These are phyloP conservation scores for Wickerhamomyces sp. DNA, from an alignment of 1,139 yeast species.

Conservation along the genomic window DNA sequence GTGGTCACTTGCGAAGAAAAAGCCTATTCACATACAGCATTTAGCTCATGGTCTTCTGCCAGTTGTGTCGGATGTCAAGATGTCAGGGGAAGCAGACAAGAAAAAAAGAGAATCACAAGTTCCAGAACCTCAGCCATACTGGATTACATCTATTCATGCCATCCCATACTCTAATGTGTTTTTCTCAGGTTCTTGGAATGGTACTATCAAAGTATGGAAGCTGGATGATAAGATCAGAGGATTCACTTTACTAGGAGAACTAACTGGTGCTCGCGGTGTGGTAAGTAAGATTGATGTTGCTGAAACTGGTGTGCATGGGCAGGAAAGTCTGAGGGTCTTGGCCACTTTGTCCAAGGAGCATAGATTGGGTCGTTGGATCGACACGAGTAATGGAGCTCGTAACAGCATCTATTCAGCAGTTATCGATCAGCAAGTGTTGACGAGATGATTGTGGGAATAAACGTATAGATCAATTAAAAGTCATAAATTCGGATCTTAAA, in stretches of 20 bases:
- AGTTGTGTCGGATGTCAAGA: slow-evolving; percentile 37
- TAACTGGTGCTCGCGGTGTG: slow-evolving; percentile 63
- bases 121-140: slow-evolving; percentile 71
- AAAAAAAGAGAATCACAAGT: slow-evolving; percentile 43
- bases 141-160: slow-evolving; percentile 79
- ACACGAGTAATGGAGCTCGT: slow-evolving; percentile 37
- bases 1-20: slow-evolving; percentile 89
- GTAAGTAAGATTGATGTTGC: slow-evolving; percentile 63
- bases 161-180: slow-evolving; percentile 88
- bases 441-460: slow-evolving; percentile 3
- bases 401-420: slow-evolving; percentile 46
- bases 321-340: slow-evolving; percentile 48
- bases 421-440: slow-evolving; percentile 28
- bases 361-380: slow-evolving; percentile 79
- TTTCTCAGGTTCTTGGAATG: slow-evolving; percentile 85
- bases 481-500: too few relatives aligned
- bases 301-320: slow-evolving; percentile 47
- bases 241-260: slow-evolving; percentile 49
- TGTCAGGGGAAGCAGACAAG: slow-evolving; percentile 62
- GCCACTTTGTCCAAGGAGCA: slow-evolving; percentile 81
- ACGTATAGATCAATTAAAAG: slow-evolving; percentile 1
- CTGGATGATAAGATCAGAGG: slow-evolving; percentile 58
- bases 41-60: slow-evolving; percentile 77
- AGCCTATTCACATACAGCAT: slow-evolving; percentile 67
- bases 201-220: slow-evolving; percentile 72